Evolutionary conservation across 2,329 filamentous ascomycete genomes (phyloP).

Genomic region (Diaporthe sp.): DNA sequence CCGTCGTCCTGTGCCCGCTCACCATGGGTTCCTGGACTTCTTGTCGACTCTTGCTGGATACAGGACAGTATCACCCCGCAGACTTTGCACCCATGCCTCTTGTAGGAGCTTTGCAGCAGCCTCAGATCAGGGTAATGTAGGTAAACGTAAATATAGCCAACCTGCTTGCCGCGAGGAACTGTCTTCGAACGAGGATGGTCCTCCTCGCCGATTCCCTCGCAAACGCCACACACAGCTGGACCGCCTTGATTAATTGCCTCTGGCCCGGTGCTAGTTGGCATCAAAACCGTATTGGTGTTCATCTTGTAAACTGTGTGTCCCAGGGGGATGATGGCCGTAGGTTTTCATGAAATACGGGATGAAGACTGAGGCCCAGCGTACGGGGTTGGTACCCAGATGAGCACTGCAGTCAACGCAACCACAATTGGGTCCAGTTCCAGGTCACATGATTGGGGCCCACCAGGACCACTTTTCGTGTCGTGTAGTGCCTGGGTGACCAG

Average conservation of each 20-base stretch:
- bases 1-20: background rate
- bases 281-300: background rate
- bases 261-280: background rate
- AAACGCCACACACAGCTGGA: background rate
- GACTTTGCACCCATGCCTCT: background rate
- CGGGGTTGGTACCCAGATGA: no score
- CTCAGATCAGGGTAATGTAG: background rate
- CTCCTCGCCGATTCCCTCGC: background rate
- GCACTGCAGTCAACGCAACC: no score
- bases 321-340: background rate
- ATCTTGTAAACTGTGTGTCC: background rate
- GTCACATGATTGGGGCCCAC: no score
- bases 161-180: background rate
- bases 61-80: background rate
- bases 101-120: background rate
- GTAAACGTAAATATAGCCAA: background rate
- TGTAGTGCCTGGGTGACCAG: no score
- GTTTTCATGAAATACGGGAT: background rate
- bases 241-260: background rate
- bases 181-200: background rate
- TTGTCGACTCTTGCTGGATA: background rate
- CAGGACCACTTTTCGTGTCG: no score
- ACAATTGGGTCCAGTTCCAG: no score
- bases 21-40: rapidly evolving
- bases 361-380: no score